Evolutionary conservation across 257 asterid genomes (phyloP).

Genomic region (Solanum virginianum): DNA sequence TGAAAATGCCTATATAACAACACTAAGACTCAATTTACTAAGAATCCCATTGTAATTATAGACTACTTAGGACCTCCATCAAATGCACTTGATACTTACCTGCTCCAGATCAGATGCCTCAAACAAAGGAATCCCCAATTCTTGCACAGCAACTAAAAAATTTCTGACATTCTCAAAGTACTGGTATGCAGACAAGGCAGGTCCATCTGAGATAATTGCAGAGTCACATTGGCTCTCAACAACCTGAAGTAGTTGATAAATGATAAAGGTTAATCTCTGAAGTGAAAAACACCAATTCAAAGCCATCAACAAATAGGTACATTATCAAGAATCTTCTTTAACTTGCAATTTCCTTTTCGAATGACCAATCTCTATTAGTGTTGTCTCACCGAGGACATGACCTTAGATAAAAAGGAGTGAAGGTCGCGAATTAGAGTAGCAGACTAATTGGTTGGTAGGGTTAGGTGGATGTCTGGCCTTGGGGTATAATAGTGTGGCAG

Average conservation of each 20-base stretch:
- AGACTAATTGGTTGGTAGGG: too few relatives aligned
- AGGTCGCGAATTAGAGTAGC: too few relatives aligned
- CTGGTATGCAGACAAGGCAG: slow-evolving; percentile 86
- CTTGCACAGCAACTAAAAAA: slow-evolving; percentile 85
- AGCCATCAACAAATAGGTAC: neutral
- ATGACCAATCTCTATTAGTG: neutral
- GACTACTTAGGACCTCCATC: neutral
- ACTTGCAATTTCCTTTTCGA: neutral
- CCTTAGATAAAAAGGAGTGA: too few relatives aligned
- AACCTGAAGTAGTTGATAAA: slow-evolving; percentile 41
- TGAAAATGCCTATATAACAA: neutral
- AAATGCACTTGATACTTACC: slow-evolving; percentile 23
- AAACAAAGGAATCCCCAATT: slow-evolving; percentile 82
- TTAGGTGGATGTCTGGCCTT: too few relatives aligned
- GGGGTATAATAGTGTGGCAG: too few relatives aligned
- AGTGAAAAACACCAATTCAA: neutral
- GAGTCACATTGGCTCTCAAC: slow-evolving; percentile 79
- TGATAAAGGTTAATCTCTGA: neutral
- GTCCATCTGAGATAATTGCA: slow-evolving; percentile 73
- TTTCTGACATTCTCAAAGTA: slow-evolving; percentile 93
- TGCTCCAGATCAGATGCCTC: slow-evolving; percentile 97
- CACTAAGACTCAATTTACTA: neutral
- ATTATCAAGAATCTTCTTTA: neutral
- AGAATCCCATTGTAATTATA: neutral
- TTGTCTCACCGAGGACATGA: too few relatives aligned